phyloP scores from a whole-genome alignment of 164 flowering plant genomes.

The Vitis labrusca region DNA sequence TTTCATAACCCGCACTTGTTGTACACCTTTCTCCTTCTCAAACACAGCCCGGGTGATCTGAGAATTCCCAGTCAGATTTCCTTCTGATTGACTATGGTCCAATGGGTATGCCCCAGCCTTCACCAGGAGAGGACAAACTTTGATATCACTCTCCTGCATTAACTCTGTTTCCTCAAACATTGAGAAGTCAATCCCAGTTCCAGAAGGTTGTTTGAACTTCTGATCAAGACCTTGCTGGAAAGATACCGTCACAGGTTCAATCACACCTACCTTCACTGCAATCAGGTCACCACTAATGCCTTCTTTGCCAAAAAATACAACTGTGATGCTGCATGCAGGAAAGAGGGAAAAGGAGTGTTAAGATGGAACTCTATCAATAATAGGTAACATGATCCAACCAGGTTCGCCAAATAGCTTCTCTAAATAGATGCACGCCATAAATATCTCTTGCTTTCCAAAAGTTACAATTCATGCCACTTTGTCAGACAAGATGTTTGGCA shows the following conservation, averaged over 20 bases:
- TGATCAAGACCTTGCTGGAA: slow-evolving; percentile 33
- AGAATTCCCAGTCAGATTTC: slow-evolving; percentile 11
- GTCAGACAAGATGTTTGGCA: no score
- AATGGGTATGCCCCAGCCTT: slow-evolving; percentile 20
- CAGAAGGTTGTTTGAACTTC: slow-evolving; percentile 30
- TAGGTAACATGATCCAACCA: no score
- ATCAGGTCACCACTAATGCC: slow-evolving; percentile 17
- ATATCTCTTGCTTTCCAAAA: no score
- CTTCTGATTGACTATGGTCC: not conserved
- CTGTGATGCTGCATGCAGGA: slow-evolving; percentile 9
- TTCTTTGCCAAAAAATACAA: slow-evolving; percentile 28
- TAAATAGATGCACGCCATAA: no score
- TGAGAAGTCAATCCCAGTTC: slow-evolving; percentile 31
- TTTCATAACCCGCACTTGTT: slow-evolving; percentile 38
- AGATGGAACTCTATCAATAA: no score
- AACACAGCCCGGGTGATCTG: slow-evolving; percentile 26
- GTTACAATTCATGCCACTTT: no score
- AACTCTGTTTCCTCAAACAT: slow-evolving; percentile 15
- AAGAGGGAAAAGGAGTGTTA: not conserved
- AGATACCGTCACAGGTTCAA: slow-evolving; percentile 17
- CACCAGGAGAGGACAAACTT: slow-evolving; percentile 24
- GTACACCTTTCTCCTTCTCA: slow-evolving; percentile 22
- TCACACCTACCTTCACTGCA: slow-evolving; percentile 10
- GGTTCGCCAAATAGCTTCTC: no score
- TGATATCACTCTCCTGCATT: slow-evolving; percentile 1